Evolutionary conservation across 352 stramenopile species (phyloP), one percentile per base, ranked within the genome.

Genomic region (Thalassiosira hispida): DNA sequence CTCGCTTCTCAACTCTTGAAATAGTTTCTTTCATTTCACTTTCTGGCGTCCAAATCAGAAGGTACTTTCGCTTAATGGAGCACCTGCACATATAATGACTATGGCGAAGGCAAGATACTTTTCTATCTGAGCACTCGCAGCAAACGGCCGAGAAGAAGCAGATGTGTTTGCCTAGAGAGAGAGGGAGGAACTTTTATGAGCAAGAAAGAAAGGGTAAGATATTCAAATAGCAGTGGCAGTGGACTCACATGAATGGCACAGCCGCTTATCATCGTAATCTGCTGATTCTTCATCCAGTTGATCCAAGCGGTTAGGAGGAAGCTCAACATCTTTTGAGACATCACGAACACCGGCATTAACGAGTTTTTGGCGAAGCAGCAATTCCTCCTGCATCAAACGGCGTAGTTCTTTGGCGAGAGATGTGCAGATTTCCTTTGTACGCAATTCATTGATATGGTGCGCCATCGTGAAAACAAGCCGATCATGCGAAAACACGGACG

Each of bases 71-170:
- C 42, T 88, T 79, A 16, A 65, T 61, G 20, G 79, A 66, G 73
- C 89, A 94, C 1, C 83, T 53, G 65, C 89, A 94, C 86, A 94
- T 91, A 74, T 86, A 91, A 70, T 94, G 84, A 67, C 73, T 84
- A 73, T 95, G 91, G 14, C 90, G 80, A 4, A 96, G 72, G 79
- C 93, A 96, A 49, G 79, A 88, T 0, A 96, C 91, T 71, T 91
- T 89, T 0, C 73, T 87, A 35, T 93, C 77, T 71, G 83, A 91
- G 73, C 93, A 96, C 67, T 94, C 84, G 73, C 93, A 96, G 14
- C 84, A 91, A 12, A 96, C 92, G n/a, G 87, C 90, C 8, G 90
- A 95, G 77, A 95, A 94, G 77, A 96, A 95, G 51, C 93, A 96
- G 68, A 93, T 90, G 74, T 96, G 93, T 68, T 96, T 95, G 57